Percentiles rank a stretch among this genome's conserved stretches.
Evolutionary conservation across 2,329 filamentous ascomycete genomes (phyloP).

Genomic region (Curvularia verruculosa): DNA sequence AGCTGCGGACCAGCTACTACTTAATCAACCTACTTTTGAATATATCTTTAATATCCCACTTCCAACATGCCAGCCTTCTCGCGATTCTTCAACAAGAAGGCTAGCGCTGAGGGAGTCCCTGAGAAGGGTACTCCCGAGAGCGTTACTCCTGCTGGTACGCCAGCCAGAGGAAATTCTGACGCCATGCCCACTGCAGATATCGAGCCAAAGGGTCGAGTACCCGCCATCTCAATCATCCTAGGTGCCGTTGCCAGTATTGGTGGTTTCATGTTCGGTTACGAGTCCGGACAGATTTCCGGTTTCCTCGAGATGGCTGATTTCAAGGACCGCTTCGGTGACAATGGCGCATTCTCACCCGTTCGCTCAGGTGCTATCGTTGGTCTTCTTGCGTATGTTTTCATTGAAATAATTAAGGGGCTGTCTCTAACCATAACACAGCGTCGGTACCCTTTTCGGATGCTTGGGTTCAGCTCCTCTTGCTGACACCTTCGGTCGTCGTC

Average conservation of each 20-base stretch:
- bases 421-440: slow-evolving; percentile 37
- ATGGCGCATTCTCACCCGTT: slow-evolving; percentile 41
- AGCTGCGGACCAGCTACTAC: slow-evolving; percentile 8
- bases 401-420: background rate
- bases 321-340: slow-evolving; percentile 40
- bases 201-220: slow-evolving; percentile 32
- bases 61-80: slow-evolving; percentile 19
- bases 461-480: slow-evolving; percentile 64
- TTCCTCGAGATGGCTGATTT: slow-evolving; percentile 47
- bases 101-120: slow-evolving; percentile 17
- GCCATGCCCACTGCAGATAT: slow-evolving; percentile 13
- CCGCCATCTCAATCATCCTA: slow-evolving; percentile 37
- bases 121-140: slow-evolving; percentile 37
- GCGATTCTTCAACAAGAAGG: slow-evolving; percentile 32
- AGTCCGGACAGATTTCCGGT: slow-evolving; percentile 27
- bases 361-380: slow-evolving; percentile 47
- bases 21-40: slow-evolving; percentile 6
- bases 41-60: slow-evolving; percentile 8
- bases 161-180: slow-evolving; percentile 31
- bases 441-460: slow-evolving; percentile 76
- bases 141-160: slow-evolving; percentile 33
- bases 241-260: slow-evolving; percentile 44
- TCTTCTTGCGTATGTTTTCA: slow-evolving; percentile 38
- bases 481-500: slow-evolving; percentile 65
- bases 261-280: slow-evolving; percentile 44